Percentiles rank a stretch among this genome's conserved stretches.
phyloP scores from a whole-genome alignment of 345 rosid species.

The Eucalyptus regnans region DNA sequence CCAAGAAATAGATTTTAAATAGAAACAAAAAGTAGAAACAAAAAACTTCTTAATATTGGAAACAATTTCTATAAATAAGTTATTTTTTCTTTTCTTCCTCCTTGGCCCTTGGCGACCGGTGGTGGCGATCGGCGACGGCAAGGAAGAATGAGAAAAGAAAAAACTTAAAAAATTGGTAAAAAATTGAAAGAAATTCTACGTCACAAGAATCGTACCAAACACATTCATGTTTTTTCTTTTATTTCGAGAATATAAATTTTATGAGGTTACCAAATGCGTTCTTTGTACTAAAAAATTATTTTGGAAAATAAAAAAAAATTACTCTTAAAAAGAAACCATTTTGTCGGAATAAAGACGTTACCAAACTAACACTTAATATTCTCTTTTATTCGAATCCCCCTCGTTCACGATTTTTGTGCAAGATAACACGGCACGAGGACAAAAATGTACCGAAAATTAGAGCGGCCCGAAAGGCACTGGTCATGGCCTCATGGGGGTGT shows the following conservation, averaged over 20 bases:
- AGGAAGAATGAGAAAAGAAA: too few species aligned
- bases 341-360: too few species aligned
- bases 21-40: too few species aligned
- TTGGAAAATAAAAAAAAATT: too few species aligned
- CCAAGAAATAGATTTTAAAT: too few species aligned
- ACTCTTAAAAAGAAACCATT: accelerated
- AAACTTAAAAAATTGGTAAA: too few species aligned
- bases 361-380: too few species aligned
- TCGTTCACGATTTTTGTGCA: not conserved
- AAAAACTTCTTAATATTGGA: accelerated
- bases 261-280: accelerated
- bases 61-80: too few species aligned
- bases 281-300: too few species aligned
- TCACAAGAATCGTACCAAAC: accelerated
- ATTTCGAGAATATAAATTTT: accelerated
- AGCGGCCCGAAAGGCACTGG: not conserved
- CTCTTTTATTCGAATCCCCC: not conserved
- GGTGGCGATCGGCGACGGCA: accelerated
- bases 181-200: too few species aligned
- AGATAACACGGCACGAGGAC: not conserved
- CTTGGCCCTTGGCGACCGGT: accelerated
- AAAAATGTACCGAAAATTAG: not conserved
- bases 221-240: accelerated
- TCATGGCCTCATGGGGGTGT: not conserved
- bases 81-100: too few species aligned